Evolutionary conservation across 805 yeast species (phyloP).

Genomic region (Schizosaccharomyces japonicus): DNA sequence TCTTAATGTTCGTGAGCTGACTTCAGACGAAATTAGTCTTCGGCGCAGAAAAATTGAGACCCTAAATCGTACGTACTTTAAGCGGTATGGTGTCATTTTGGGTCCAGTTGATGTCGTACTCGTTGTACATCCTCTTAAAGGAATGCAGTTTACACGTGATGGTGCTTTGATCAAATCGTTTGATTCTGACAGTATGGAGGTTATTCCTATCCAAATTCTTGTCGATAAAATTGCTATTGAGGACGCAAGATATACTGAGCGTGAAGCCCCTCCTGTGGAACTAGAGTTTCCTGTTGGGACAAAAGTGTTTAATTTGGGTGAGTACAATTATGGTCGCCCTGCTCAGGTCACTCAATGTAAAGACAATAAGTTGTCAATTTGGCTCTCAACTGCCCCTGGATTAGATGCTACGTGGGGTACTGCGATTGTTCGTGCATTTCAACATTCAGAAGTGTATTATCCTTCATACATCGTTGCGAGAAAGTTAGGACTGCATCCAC

Average conservation of each 20-base stretch:
- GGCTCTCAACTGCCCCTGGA: slow-evolving; percentile 10
- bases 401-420: slow-evolving; percentile 45
- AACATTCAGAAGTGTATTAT: slow-evolving; percentile 27
- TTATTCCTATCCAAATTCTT: slow-evolving; percentile 55
- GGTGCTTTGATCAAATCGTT: slow-evolving; percentile 69
- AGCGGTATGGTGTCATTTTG: slow-evolving; percentile 29
- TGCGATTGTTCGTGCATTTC: slow-evolving; percentile 34
- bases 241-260: slow-evolving; percentile 51
- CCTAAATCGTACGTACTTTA: slow-evolving; percentile 2
- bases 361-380: slow-evolving; percentile 15
- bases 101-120: slow-evolving; percentile 34
- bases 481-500: slow-evolving; percentile 30
- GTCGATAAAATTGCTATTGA: slow-evolving; percentile 50
- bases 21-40: slow-evolving; percentile 20
- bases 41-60: slow-evolving; percentile 1
- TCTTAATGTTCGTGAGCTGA: slow-evolving; percentile 23
- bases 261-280: slow-evolving; percentile 50
- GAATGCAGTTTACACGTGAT: slow-evolving; percentile 37
- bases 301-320: slow-evolving; percentile 59
- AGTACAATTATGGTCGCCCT: slow-evolving; percentile 66
- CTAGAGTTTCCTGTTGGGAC: slow-evolving; percentile 60
- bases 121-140: slow-evolving; percentile 52
- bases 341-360: slow-evolving; percentile 22
- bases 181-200: slow-evolving; percentile 20
- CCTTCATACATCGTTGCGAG: slow-evolving; percentile 44